Evolutionary conservation across 2,329 filamentous ascomycete genomes (phyloP), one percentile per base, ranked within the genome.

Genomic region (Pseudogymnoascus sp.): DNA sequence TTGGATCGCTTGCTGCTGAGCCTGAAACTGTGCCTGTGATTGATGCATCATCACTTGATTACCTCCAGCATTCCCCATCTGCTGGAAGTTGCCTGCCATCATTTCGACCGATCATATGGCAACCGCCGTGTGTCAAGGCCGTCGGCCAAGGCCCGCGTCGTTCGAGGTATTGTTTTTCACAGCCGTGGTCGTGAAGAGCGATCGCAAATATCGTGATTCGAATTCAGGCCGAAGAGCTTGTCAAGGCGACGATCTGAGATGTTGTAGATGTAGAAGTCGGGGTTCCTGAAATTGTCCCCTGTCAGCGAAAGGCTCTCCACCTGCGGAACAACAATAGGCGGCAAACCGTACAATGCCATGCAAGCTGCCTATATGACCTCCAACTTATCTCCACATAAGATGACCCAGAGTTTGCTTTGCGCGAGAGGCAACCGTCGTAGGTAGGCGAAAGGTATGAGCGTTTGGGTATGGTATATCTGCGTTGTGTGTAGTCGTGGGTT

Each of bases 61-160:
- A 69, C 71, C 72, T 67, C 66, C 66, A n/a, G 68, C 66, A 61
- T 64, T 68, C 41, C 67, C 66, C 66, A 71, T 70, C 61, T 72
- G 68, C 61, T 70, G 71, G 63, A 72, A 73, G 64, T 73, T 73
- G 28, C 69, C 65, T 33, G 70, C 70, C 72, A 74, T 74, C 59
- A 62, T 69, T 62, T 53, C 61, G 61, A 64, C 63, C 64, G 53
- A 62, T 50, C 68, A 67, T 68, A 24, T 33, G 43, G 40, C 60
- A 46, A 61, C 59, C 59, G 59, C 33, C 59, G 33, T 41, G 33
- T 37, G 31, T 38, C 38, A 56, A 43, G 60, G 38, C 60, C 37
- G 38, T 40, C 24, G 60, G 35, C 38, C 28, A 28, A 61, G 37
- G 60, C 40, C 60, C 38, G 60, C 38, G 35, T 61, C 35, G 60